These are phyloP conservation scores for Ceraceosorus bombacis DNA, from an alignment of 1,284 basidiomycete species.

Conservation along the genomic window DNA sequence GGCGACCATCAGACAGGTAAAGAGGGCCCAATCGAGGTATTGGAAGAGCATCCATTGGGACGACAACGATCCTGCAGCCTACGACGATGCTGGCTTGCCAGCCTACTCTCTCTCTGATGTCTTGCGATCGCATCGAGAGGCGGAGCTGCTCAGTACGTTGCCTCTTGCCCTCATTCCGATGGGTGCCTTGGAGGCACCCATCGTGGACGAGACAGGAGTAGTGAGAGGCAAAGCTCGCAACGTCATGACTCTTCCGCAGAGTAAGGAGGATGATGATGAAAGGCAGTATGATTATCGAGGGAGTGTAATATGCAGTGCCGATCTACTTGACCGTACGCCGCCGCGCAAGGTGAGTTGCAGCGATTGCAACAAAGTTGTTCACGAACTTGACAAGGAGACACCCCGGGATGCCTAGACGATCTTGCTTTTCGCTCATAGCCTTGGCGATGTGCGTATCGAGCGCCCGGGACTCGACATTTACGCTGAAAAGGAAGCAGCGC, in stretches of 20 bases:
- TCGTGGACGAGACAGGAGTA: no score
- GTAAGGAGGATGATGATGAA: no score
- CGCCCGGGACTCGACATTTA: slow-evolving; percentile 6
- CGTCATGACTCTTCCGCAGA: no score
- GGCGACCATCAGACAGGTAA: slow-evolving; percentile 78
- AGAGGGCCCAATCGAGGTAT: slow-evolving; percentile 74
- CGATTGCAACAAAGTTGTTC: no score
- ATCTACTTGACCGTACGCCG: slow-evolving; percentile 21
- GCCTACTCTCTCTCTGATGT: slow-evolving; percentile 55
- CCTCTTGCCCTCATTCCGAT: slow-evolving; percentile 74
- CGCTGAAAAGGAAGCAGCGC: slow-evolving; percentile 9
- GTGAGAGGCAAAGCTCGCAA: no score
- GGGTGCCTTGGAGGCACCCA: slow-evolving; percentile 58
- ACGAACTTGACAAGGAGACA: no score
- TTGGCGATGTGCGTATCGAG: slow-evolving; percentile 29
- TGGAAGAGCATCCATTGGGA: slow-evolving; percentile 66
- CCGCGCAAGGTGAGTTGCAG: no score
- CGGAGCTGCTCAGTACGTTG: slow-evolving; percentile 65
- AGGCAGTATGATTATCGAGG: no score
- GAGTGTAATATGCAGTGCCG: slow-evolving; percentile 63
- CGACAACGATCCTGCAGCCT: slow-evolving; percentile 34
- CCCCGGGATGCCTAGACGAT: slow-evolving; percentile 11
- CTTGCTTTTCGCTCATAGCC: slow-evolving; percentile 38
- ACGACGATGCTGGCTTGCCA: slow-evolving; percentile 14
- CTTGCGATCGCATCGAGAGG: slow-evolving; percentile 72